Base-by-base conservation (phyloP, 1,284 basidiomycete species). In the Xanthoconium separans region DNA sequence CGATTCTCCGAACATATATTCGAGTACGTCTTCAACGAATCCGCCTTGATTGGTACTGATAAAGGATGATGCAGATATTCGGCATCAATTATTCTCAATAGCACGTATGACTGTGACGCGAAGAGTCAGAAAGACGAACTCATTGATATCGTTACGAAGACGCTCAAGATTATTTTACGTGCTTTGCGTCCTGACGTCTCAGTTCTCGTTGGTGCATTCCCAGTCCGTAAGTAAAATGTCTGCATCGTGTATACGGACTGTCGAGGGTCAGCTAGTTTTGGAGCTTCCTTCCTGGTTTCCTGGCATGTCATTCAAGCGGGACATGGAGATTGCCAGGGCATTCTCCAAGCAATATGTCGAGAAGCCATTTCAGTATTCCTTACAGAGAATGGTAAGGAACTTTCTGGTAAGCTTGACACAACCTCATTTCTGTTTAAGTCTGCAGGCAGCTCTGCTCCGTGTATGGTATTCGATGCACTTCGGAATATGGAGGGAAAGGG, bases 1-100 rank as follows among this genome's bases (percentile, higher is more conserved):
- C 56, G 65, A 31, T 70, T 67, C 24, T 33, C 47, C 9, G 44
- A 58, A 8, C 73, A 76, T 36, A 41, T 71, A 56, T 65, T 60
- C 6, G 53, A 62, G 66, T 58, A 57, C 7, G 61, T 42, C 29
- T 37, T 33, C 10, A 18, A 20, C 18, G 31, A 27, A 31, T 15
- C 4, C 22, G 29, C 16, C 27, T 50, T 22, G 40, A 44, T 1
- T 8, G 36, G 40, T 36, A 22, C 20, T 33, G 22, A 62, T 20
- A 10, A 2, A 4, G n/a, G 12, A n/a, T 24, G 31, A 24, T 37
- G 20, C n/a, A 70, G 65, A 9, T 65, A 65, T 29, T 62, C 66
- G 12, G 47, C 55, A 37, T 73, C 60, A 6, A 58, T 69, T 10
- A 55, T 70, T 8, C n/a, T 68, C 49, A 54, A 55, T 6, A 51